Conservation (phyloP, 2,329 filamentous ascomycete species). For the Alternaria consortialis region DNA sequence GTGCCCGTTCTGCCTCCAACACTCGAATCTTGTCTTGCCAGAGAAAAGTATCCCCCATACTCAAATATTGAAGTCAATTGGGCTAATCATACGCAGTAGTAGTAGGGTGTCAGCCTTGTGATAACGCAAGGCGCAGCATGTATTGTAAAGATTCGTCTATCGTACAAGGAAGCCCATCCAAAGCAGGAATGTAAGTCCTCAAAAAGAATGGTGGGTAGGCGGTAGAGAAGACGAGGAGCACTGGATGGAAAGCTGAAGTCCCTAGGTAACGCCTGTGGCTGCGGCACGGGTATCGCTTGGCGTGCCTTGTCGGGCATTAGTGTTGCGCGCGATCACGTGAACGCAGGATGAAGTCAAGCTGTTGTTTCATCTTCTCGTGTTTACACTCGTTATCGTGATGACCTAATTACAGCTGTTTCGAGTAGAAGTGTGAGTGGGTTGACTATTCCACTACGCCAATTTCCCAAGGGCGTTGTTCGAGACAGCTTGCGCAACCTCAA, state of each 20-base stretch:
- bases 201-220: not conserved
- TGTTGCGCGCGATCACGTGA: not conserved
- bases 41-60: too few species aligned
- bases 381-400: too few species aligned
- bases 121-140: not conserved
- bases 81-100: too few species aligned
- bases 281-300: not conserved
- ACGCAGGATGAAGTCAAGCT: not conserved
- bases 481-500: not conserved
- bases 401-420: too few species aligned
- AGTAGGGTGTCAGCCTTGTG: too few species aligned
- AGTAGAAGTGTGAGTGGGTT: too few species aligned
- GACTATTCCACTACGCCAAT: too few species aligned
- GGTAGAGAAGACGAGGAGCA: not conserved
- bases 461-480: not conserved
- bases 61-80: too few species aligned
- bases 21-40: too few species aligned
- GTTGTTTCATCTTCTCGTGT: not conserved
- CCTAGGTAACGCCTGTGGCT: not conserved
- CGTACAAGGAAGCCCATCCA: not conserved
- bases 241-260: too few species aligned
- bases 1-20: not conserved
- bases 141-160: too few species aligned
- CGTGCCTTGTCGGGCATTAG: not conserved
- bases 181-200: not conserved